Conservation (phyloP, 2,329 filamentous ascomycete genomes). For the Pyrenophora tritici-repentis region DNA sequence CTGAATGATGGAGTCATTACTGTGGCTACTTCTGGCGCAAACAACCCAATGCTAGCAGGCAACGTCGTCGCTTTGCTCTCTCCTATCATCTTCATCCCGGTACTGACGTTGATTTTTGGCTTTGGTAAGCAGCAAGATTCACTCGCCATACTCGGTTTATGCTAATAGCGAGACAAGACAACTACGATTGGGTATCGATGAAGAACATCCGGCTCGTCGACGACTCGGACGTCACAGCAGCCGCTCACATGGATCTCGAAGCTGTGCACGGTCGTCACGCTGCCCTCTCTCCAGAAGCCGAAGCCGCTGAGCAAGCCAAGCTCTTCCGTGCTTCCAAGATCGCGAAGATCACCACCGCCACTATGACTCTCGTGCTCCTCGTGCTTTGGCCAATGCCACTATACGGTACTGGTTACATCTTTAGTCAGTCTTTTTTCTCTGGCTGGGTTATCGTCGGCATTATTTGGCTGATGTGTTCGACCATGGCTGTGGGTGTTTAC, state of each 20-base stretch:
- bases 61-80: slow-evolving; percentile 82
- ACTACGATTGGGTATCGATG: slow-evolving; percentile 88
- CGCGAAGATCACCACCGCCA: slow-evolving; percentile 61
- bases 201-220: slow-evolving; percentile 75
- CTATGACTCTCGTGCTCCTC: slow-evolving; percentile 71
- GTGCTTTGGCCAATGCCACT: slow-evolving; percentile 91
- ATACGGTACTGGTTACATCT: slow-evolving; percentile 82
- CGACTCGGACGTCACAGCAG: slow-evolving; percentile 71
- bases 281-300: slow-evolving; percentile 35
- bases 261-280: slow-evolving; percentile 54
- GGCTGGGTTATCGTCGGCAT: slow-evolving; percentile 73
- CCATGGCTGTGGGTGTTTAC: slow-evolving; percentile 76
- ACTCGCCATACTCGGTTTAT: background rate
- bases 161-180: slow-evolving; percentile 71
- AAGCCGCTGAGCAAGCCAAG: slow-evolving; percentile 48
- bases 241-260: slow-evolving; percentile 66
- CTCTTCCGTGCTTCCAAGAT: slow-evolving; percentile 55
- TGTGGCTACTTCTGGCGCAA: slow-evolving; percentile 63
- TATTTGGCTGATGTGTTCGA: slow-evolving; percentile 76
- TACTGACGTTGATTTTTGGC: slow-evolving; percentile 72
- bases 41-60: slow-evolving; percentile 80
- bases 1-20: slow-evolving; percentile 42
- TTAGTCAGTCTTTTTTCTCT: slow-evolving; percentile 78
- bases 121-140: slow-evolving; percentile 18
- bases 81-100: slow-evolving; percentile 73